phyloP scores from a whole-genome alignment of 1,284 basidiomycete genomes.

The Leccinum ponderosum region DNA sequence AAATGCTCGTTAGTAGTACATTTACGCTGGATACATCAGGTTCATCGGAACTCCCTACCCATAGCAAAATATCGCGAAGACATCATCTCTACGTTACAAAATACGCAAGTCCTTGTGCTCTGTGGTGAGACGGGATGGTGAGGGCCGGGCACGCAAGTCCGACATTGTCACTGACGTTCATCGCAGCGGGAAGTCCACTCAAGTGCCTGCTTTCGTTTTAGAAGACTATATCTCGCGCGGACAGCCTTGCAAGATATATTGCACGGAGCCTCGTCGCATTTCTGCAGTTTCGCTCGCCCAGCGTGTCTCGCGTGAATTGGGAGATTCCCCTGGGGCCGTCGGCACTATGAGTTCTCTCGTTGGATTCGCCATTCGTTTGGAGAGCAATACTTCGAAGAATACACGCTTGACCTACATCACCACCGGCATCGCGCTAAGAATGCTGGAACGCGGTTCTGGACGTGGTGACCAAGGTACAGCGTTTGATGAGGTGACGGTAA shows the following conservation, averaged over 20 bases:
- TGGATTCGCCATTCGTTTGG: constrained; percentile 94
- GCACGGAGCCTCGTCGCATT: constrained; percentile 96
- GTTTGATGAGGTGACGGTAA: constrained; percentile 91
- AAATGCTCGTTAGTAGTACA: constrained; percentile 73
- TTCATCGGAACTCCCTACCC: constrained; percentile 77
- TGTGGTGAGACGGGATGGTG: constrained; percentile 98
- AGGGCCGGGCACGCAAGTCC: constrained; percentile 3
- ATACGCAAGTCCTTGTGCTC: constrained; percentile 88
- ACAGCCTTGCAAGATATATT: constrained; percentile 88
- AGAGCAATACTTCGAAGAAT: constrained; percentile 82
- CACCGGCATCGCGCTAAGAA: constrained; percentile 95
- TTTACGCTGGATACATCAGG: constrained; percentile 37
- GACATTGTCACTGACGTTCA: constrained; percentile 13
- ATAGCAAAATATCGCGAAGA: constrained; percentile 84
- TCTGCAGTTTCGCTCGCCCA: constrained; percentile 97
- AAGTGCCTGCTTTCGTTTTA: constrained; percentile 93
- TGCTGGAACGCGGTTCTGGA: constrained; percentile 85
- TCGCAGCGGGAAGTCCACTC: constrained; percentile 94
- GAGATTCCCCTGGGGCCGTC: constrained; percentile 81
- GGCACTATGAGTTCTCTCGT: constrained; percentile 84
- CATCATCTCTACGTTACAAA: constrained; percentile 74
- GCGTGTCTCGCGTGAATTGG: constrained; percentile 92
- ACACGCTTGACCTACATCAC: constrained; percentile 88
- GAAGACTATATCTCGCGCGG: constrained; percentile 88
- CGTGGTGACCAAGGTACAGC: constrained; percentile 68